Evolutionary conservation across 2,329 filamentous ascomycete species (phyloP), one percentile per base, ranked within the genome.

Genomic region (Trichoderma sp.): DNA sequence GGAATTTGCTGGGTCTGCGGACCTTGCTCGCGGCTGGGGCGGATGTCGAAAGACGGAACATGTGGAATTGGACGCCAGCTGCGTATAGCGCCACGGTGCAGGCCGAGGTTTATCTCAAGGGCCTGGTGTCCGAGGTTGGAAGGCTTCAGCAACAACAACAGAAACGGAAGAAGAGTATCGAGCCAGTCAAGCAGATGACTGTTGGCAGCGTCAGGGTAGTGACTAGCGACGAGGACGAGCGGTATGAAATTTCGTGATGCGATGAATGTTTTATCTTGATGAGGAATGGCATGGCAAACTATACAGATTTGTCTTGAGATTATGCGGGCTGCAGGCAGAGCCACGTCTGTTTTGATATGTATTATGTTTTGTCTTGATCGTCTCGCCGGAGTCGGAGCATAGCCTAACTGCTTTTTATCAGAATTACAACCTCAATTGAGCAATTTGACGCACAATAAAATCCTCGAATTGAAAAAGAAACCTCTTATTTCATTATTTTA

Each of bases 21-120:
- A 92, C 94, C 43, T 84, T 97, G 68, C 85, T 97, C 14, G 90
- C 92, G 3, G 93, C 92, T 0, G 94, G 94, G 12, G 93, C 94
- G 0, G 91, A 94, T 75, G 88, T 92, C 0, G 86, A 91, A 70
- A 89, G 88, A 70, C 86, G 86, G 75, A 97, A 97, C 78, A 83
- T 89, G 2, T 93, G 91, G 85, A 91, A 89, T 78, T 97, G 94
- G 93, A 94, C 91, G 1, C 92, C 94, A 0, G 86, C 94, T n/a
- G 89, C 91, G 21, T 97, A 97, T 80, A 93, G 91, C 74, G 90
- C 92, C 15, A 95, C 92, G 0, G 91, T 94, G 8, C 91, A 94
- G 78, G 93, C 93, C 1, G 93, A 97, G 81, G 92, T 94, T 0
- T 96, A 97, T 79, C 90, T 96, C 73, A 93, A 93, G 81, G 89